Evolutionary conservation across 495 filamentous ascomycete species (phyloP), one percentile per base, ranked within the genome.

Genomic region (Aspergillus biplanus): DNA sequence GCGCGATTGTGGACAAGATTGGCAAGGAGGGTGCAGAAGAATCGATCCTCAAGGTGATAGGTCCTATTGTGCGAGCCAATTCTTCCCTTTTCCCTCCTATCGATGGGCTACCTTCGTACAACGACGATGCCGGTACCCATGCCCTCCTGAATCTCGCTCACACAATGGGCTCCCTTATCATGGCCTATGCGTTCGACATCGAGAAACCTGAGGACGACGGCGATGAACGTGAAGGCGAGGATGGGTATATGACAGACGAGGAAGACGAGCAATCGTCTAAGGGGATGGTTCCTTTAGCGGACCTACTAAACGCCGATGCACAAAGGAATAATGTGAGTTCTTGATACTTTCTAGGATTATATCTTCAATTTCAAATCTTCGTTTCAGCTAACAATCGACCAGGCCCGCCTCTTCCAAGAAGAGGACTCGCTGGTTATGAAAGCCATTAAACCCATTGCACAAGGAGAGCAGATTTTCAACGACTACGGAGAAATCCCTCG

Each of bases 171-270:
- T 92, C 89, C 13, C 83, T 89, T 15, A 95, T 97, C 48, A 97
- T 97, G 93, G 89, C 92, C 5, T 97, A 97, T 72, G 93, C 92
- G 2, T 98, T 98, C 67, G 94, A 97, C 64, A 82, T 98, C 34
- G 86, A 87, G 64, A 78, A 79, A 44, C 76, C 83, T 1, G 80
- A 85, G 9, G 76, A 83, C 3, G 82, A 85, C 31, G 78, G 82
- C 0, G 80, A 78, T 11, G 83, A 87, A 0, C 84, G 85, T 6
- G 76, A 79, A 31, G 80, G 75, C 11, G 81, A 79, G 32, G 86
- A 89, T 21, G 88, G 86, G 65, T 87, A 90, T 49, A 84, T 88
- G 61, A 89, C 89, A 16, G 86, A 90, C 61, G 90, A 89, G 16
- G 89, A 89, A 32, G 87, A 87, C 9, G 84, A 87, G 31, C 82